phyloP scores from a whole-genome alignment of 768 basidiomycete species.

The Tricholoma furcatifolium region DNA sequence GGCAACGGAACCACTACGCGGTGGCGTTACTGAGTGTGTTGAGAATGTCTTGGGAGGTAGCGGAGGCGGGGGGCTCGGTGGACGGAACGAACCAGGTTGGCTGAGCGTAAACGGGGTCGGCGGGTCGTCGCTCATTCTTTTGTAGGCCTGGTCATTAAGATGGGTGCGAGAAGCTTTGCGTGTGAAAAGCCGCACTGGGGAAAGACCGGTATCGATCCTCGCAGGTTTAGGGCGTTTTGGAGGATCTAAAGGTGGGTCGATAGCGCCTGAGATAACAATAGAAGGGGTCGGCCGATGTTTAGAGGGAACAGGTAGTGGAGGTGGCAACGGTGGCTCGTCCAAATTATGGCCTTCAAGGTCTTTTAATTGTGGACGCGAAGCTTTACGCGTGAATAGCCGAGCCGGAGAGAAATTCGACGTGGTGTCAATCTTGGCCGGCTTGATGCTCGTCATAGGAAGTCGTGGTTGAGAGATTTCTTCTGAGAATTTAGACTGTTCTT shows the following conservation, averaged over 20 bases:
- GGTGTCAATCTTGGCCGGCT: neutral
- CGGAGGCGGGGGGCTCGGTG: constrained; percentile 4
- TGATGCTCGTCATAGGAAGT: neutral
- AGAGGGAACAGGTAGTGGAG: neutral
- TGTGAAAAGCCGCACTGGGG: constrained; percentile 5
- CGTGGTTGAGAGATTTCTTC: too few species aligned
- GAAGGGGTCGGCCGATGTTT: constrained; percentile 5
- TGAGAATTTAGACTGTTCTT: neutral
- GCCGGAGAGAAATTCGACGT: constrained; percentile 1
- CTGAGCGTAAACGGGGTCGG: neutral
- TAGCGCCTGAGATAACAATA: constrained; percentile 1
- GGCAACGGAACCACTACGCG: too few species aligned
- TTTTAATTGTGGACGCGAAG: constrained; percentile 8
- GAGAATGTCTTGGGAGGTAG: constrained; percentile 1
- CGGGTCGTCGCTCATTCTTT: neutral
- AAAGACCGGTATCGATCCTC: constrained; percentile 8
- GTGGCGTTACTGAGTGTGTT: neutral
- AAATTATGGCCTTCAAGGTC: neutral
- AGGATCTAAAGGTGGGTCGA: neutral
- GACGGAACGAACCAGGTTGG: neutral
- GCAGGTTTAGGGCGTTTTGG: constrained; percentile 1
- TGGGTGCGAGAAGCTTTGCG: constrained; percentile 11
- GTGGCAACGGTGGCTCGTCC: neutral
- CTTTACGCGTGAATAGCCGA: constrained; percentile 11
- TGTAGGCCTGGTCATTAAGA: neutral